phyloP scores from a whole-genome alignment of 2,329 filamentous ascomycete species.

The Orbilia blumenaviensis region DNA sequence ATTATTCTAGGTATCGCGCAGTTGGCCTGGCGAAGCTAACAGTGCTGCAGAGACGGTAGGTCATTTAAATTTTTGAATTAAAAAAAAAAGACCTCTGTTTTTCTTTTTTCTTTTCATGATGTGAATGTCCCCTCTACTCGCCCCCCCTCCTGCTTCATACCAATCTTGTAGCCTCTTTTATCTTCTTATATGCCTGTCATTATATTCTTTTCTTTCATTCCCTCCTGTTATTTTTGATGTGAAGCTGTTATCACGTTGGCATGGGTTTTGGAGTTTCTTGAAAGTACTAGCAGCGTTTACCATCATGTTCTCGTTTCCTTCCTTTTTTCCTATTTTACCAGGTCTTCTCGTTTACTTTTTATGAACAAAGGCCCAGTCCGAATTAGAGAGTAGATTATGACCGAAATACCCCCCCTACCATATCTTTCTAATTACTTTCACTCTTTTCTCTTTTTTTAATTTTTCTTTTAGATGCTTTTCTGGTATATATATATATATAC shows the following conservation, averaged over 20 bases:
- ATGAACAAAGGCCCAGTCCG: neutral
- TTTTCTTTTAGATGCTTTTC: conserved; percentile 12
- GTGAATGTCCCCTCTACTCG: neutral
- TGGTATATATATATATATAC: conserved; percentile 22
- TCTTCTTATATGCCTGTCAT: neutral
- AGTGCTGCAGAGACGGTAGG: conserved; percentile 9
- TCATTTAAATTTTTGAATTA: neutral
- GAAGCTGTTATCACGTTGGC: conserved; percentile 36
- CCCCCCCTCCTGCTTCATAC: too few species aligned
- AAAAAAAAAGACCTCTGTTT: neutral
- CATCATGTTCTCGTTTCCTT: too few species aligned
- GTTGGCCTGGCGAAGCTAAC: neutral
- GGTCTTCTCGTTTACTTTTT: neutral
- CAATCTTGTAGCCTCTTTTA: too few species aligned
- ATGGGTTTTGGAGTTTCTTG: conserved; percentile 55
- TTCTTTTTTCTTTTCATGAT: conserved; percentile 20
- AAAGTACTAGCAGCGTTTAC: conserved; percentile 10
- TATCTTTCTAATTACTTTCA: neutral
- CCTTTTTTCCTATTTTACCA: neutral
- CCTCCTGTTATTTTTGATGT: neutral
- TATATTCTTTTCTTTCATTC: neutral
- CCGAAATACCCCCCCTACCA: conserved; percentile 12
- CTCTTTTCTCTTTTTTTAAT: neutral
- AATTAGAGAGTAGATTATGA: conserved; percentile 17
- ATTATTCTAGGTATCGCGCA: neutral